Evolutionary conservation across 2,329 filamentous ascomycete genomes (phyloP), one percentile per base, ranked within the genome.

Genomic region (Nothomitra cinnamomea): DNA sequence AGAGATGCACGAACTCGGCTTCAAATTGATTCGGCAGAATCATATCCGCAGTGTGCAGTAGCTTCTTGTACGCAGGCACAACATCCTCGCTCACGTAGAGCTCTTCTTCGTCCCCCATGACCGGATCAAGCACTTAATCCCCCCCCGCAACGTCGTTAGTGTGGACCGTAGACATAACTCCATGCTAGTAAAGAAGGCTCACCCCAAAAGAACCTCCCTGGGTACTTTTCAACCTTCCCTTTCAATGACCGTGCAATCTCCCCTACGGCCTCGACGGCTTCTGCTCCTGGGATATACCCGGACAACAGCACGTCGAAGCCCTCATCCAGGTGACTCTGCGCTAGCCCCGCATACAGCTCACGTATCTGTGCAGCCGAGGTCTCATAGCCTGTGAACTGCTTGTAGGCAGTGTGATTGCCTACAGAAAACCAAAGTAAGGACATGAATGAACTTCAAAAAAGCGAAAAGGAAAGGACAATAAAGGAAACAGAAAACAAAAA

Each of bases 11-110:
- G 60, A 72, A 94, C 87, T 98, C 90, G 43, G 89, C 87, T 71
- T 98, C 92, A 60, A 95, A 98, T 61, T 96, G 90, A 65, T 98
- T 98, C 2, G 92, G 92, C 15, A 96, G 70, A 54, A 98, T 94
- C 60, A 98, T 67, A 67, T 98, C 92, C 1, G 92, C 90, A 61
- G 90, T 76, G 36, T 75, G 75, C 21, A 96, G 72, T 55, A 95
- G 73, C 22, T 73, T 73, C 68, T 87, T 90, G 67, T 96, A 98
- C 13, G 85, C 88, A 0, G 89, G 89, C 15, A 96, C 85, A 2
- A 94, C 87, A 58, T 94, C 87, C 61, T 90, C 82, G 4, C 83
- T 85, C 6, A 98, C 90, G 64, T 98, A 98, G 12, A 98, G 74
- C 59, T 78, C 80, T 51, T 88, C 92, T 62, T 95, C 88, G 65